These are phyloP conservation scores for Ceratocystis diversiconidia DNA, from an alignment of 2,329 filamentous ascomycete genomes.

Conservation along the genomic window DNA sequence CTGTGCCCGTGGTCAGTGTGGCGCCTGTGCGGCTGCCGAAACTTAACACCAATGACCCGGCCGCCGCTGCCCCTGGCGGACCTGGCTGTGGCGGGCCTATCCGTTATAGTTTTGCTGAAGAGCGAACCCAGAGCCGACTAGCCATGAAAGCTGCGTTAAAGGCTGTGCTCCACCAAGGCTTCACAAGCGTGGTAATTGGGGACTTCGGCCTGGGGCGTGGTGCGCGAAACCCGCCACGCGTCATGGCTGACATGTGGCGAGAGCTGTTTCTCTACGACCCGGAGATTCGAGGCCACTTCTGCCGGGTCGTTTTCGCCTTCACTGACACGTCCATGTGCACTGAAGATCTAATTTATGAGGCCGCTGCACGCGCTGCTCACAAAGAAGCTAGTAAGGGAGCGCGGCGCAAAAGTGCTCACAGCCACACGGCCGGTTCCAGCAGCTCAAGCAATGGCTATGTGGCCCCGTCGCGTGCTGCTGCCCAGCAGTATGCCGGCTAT, in stretches of 20 bases:
- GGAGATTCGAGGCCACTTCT: constrained; percentile 47
- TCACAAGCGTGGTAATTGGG: constrained; percentile 44
- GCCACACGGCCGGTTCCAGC: not conserved
- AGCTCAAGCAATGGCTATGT: constrained; percentile 21
- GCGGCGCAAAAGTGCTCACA: constrained; percentile 13
- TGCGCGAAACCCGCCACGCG: constrained; percentile 49
- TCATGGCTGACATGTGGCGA: constrained; percentile 51
- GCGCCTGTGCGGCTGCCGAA: constrained; percentile 60
- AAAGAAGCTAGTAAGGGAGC: constrained; percentile 35
- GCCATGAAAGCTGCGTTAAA: constrained; percentile 58
- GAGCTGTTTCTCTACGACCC: constrained; percentile 49
- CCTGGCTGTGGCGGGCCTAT: constrained; percentile 22
- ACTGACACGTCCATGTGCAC: constrained; percentile 43
- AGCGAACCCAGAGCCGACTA: constrained; percentile 56
- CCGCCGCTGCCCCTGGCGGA: constrained; percentile 27
- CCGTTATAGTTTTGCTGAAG: constrained; percentile 57
- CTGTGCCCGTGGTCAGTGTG: constrained; percentile 59
- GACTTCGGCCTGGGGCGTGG: constrained; percentile 52
- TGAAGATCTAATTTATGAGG: constrained; percentile 37
- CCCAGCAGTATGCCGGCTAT: not conserved
- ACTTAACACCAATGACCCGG: constrained; percentile 38
- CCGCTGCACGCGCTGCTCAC: constrained; percentile 21
- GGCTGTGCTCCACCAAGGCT: constrained; percentile 49
- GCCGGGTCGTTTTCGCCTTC: constrained; percentile 49
- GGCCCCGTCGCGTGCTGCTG: not conserved